A percentile compares a stretch with the other conserved stretches of the same genome.
These are phyloP conservation scores for Asclepias syriaca DNA, from an alignment of 257 asterid genomes.

Conservation along the genomic window DNA sequence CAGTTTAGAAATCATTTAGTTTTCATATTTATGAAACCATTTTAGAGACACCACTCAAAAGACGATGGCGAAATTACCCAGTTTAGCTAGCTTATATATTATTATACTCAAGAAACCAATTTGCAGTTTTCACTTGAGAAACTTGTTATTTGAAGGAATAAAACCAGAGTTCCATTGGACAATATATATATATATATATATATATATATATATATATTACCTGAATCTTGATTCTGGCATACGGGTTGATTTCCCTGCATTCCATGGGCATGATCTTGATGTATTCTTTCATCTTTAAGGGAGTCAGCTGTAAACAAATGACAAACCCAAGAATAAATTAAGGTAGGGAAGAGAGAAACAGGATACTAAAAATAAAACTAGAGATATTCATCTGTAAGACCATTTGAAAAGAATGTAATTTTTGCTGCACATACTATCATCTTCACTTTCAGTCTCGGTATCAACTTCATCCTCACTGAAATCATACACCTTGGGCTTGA, in stretches of 20 bases:
- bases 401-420: neutral
- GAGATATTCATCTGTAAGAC: neutral
- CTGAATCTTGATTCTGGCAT: constrained; percentile 34
- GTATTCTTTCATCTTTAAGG: constrained; percentile 39
- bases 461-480: constrained; percentile 95
- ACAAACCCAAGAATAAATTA: neutral
- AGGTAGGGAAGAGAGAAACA: neutral
- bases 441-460: constrained; percentile 78
- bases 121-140: neutral
- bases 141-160: neutral
- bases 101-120: no score
- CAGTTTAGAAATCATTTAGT: neutral
- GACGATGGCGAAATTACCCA: no score
- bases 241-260: constrained; percentile 33
- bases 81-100: no score
- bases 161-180: neutral
- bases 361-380: no score
- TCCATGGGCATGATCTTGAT: constrained; percentile 32
- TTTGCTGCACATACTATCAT: constrained; percentile 50
- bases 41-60: neutral
- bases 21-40: neutral
- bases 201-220: constrained; percentile 19
- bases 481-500: constrained; percentile 65
- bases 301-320: constrained; percentile 46
- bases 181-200: constrained; percentile 6